Evolutionary conservation across 306 rosid species (phyloP).

Genomic region (Trifolium fragiferum): DNA sequence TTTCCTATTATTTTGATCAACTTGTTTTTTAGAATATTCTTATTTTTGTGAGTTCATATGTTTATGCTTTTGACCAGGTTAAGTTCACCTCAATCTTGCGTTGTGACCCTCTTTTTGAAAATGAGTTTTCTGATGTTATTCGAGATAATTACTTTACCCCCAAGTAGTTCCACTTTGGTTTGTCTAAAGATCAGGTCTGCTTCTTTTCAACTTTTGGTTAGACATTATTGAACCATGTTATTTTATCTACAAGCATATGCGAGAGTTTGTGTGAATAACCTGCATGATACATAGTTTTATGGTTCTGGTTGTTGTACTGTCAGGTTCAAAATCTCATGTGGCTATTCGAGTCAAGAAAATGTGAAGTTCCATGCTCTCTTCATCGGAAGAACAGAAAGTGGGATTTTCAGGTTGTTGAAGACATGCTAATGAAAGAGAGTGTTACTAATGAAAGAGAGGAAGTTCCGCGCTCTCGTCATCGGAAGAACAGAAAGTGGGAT

Average conservation of each 20-base stretch:
- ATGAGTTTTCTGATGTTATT: slow-evolving; percentile 55
- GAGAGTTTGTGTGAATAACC: background rate
- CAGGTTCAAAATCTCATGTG: slow-evolving; percentile 51
- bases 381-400: background rate
- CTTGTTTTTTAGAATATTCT: background rate
- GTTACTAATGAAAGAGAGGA: no score
- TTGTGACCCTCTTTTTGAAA: slow-evolving; percentile 53
- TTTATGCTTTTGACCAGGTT: slow-evolving; percentile 47
- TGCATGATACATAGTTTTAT: slow-evolving; percentile 11
- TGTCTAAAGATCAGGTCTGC: slow-evolving; percentile 57
- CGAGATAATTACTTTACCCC: slow-evolving; percentile 48
- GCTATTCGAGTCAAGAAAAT: slow-evolving; percentile 45
- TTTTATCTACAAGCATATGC: slow-evolving; percentile 16
- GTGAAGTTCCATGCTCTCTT: slow-evolving; percentile 2
- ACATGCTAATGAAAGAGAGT: no score
- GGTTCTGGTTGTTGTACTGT: slow-evolving; percentile 32
- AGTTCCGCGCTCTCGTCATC: no score
- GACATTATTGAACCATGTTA: slow-evolving; percentile 8
- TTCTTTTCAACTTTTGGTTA: slow-evolving; percentile 34
- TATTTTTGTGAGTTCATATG: slow-evolving; percentile 10
- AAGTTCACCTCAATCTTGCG: slow-evolving; percentile 49
- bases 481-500: no score
- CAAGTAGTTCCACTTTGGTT: slow-evolving; percentile 52
- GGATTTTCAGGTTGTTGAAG: background rate
- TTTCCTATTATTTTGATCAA: background rate